These are phyloP conservation scores for Trametes versicolor DNA, from an alignment of 1,284 basidiomycete genomes.

Conservation along the genomic window DNA sequence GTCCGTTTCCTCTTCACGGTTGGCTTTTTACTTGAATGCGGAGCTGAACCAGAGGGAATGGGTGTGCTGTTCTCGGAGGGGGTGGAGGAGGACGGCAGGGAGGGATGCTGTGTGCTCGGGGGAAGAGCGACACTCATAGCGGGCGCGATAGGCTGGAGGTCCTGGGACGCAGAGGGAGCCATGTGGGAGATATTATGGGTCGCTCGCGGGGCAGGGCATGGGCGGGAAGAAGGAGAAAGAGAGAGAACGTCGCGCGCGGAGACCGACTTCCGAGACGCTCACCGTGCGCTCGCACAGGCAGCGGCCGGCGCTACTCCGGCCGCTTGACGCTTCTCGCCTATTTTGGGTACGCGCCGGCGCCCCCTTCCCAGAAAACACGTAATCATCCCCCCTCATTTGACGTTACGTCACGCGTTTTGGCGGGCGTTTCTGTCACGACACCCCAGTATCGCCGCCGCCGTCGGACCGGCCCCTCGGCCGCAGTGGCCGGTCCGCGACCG, in stretches of 20 bases:
- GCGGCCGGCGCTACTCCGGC: slow-evolving; percentile 13
- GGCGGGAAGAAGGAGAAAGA: slow-evolving; percentile 24
- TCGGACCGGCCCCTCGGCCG: slow-evolving; percentile 15
- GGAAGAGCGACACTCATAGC: slow-evolving; percentile 30
- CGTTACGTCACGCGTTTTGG: slow-evolving; percentile 32
- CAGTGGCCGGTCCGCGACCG: not conserved
- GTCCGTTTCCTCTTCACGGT: slow-evolving; percentile 54
- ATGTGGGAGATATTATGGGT: slow-evolving; percentile 22
- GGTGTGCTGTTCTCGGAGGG: slow-evolving; percentile 34
- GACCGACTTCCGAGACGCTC: slow-evolving; percentile 19
- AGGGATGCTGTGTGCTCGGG: slow-evolving; percentile 33
- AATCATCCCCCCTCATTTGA: slow-evolving; percentile 21
- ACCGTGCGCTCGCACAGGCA: slow-evolving; percentile 1
- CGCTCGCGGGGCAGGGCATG: slow-evolving; percentile 18
- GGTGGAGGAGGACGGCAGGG: slow-evolving; percentile 40
- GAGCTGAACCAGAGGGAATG: slow-evolving; percentile 29
- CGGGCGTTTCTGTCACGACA: slow-evolving; percentile 18
- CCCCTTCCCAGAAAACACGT: slow-evolving; percentile 23
- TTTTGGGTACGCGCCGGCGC: slow-evolving; percentile 11
- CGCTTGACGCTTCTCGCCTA: slow-evolving; percentile 10
- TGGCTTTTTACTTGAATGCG: slow-evolving; percentile 39
- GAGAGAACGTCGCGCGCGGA: slow-evolving; percentile 16
- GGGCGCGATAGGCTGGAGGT: slow-evolving; percentile 37
- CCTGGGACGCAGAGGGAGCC: slow-evolving; percentile 30
- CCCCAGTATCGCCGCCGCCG: not conserved